Evolutionary conservation across 495 filamentous ascomycete species (phyloP).

Genomic region (Penicillium taxi): DNA sequence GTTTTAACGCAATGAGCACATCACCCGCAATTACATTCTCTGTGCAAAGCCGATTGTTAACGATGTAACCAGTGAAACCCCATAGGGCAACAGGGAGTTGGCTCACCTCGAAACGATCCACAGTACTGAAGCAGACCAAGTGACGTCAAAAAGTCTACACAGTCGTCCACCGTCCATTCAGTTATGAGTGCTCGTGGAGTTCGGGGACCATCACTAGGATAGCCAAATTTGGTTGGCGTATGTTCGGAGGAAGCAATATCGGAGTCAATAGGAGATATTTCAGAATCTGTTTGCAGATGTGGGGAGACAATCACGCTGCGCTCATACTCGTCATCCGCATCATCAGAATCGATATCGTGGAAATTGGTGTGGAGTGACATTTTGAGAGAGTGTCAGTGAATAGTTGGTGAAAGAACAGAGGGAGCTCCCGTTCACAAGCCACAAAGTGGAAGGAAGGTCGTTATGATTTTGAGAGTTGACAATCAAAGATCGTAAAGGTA

Average conservation of each 20-base stretch:
- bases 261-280: slow-evolving; percentile 72
- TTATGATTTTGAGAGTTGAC: no score
- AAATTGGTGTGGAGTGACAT: slow-evolving; percentile 47
- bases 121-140: slow-evolving; percentile 80
- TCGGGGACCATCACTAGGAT: slow-evolving; percentile 52
- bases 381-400: slow-evolving; percentile 1
- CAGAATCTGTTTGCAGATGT: slow-evolving; percentile 63
- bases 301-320: slow-evolving; percentile 70
- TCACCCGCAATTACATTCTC: slow-evolving; percentile 94
- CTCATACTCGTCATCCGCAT: slow-evolving; percentile 94
- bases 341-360: slow-evolving; percentile 76
- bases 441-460: no score
- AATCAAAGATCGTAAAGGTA: no score
- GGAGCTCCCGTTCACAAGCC: not conserved
- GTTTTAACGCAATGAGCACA: slow-evolving; percentile 77
- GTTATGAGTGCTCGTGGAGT: slow-evolving; percentile 73
- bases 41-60: slow-evolving; percentile 27
- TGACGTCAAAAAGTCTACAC: slow-evolving; percentile 72
- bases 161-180: slow-evolving; percentile 84
- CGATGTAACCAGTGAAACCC: no score
- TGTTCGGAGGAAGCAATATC: slow-evolving; percentile 75
- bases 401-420: not conserved
- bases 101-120: slow-evolving; percentile 68
- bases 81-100: not conserved
- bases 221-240: slow-evolving; percentile 78